These are phyloP conservation scores for Candida verbasci DNA, from an alignment of 805 yeast genomes.

Conservation along the genomic window DNA sequence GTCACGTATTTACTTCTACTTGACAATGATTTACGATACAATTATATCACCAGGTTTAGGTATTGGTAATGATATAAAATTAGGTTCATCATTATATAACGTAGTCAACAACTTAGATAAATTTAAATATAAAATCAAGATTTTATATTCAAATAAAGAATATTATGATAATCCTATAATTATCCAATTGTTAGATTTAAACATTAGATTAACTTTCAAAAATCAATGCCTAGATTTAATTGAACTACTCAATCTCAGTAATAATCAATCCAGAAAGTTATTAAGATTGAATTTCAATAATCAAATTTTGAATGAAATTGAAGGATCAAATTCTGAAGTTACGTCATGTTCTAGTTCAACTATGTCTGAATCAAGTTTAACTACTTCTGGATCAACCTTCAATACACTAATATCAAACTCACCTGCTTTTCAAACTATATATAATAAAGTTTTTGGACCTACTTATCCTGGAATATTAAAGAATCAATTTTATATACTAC, in stretches of 20 bases:
- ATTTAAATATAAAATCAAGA: conserved; percentile 23
- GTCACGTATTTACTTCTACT: background rate
- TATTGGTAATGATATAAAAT: conserved; percentile 22
- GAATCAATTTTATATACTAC: conserved; percentile 35
- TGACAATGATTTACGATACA: conserved; percentile 12
- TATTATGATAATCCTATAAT: conserved; percentile 30
- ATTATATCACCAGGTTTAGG: conserved; percentile 32
- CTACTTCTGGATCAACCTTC: conserved; percentile 5
- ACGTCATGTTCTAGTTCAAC: conserved; percentile 4
- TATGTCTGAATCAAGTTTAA: conserved; percentile 2
- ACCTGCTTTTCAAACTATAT: conserved; percentile 36
- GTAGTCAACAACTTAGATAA: conserved; percentile 21
- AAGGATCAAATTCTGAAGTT: background rate
- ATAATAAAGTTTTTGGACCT: conserved; percentile 58
- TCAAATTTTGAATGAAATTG: conserved; percentile 22
- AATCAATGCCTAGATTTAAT: conserved; percentile 26
- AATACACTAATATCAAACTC: conserved; percentile 6
- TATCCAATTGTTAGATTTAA: conserved; percentile 22
- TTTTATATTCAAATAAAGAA: conserved; percentile 25
- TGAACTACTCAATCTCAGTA: conserved; percentile 21
- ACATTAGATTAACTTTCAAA: conserved; percentile 25
- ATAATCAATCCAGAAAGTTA: background rate
- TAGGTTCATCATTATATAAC: conserved; percentile 27
- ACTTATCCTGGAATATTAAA: conserved; percentile 49
- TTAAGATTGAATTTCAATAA: conserved; percentile 29